phyloP scores from a whole-genome alignment of 805 yeast species.

The Candida silvatica region DNA sequence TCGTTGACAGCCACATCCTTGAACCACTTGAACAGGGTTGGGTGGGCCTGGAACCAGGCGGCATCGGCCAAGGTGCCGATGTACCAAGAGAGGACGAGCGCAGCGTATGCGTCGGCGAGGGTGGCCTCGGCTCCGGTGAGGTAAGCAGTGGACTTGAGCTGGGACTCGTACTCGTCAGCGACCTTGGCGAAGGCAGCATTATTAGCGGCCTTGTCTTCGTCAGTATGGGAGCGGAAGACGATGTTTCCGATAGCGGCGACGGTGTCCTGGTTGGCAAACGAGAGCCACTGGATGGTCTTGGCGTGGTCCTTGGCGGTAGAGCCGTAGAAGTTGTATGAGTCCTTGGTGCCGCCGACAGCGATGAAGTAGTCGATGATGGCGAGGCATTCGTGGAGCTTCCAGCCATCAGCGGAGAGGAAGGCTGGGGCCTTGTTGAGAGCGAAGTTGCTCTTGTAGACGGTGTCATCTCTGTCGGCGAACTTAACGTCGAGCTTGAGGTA shows the following conservation, averaged over 20 bases:
- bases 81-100: no score
- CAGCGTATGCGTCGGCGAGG: conserved; percentile 26
- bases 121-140: conserved; percentile 26
- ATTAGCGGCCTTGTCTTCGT: conserved; percentile 13
- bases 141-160: conserved; percentile 28
- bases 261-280: conserved; percentile 58
- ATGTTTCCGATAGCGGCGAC: no score
- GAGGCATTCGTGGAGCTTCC: conserved; percentile 54
- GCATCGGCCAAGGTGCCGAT: no score
- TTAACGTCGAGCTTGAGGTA: conserved; percentile 47
- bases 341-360: conserved; percentile 24
- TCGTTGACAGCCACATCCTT: conserved; percentile 28
- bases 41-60: no score
- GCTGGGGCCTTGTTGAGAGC: conserved; percentile 61
- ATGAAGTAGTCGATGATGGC: conserved; percentile 45
- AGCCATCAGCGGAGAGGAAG: conserved; percentile 55
- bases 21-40: conserved; percentile 35
- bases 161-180: conserved; percentile 20
- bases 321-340: conserved; percentile 37
- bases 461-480: conserved; percentile 29
- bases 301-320: conserved; percentile 51
- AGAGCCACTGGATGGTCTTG: conserved; percentile 63
- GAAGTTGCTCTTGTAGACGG: conserved; percentile 39
- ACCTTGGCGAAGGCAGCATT: conserved; percentile 4
- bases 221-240: not conserved